Evolutionary conservation across 805 yeast genomes (phyloP).

Genomic region (Suhomyces prunicola): DNA sequence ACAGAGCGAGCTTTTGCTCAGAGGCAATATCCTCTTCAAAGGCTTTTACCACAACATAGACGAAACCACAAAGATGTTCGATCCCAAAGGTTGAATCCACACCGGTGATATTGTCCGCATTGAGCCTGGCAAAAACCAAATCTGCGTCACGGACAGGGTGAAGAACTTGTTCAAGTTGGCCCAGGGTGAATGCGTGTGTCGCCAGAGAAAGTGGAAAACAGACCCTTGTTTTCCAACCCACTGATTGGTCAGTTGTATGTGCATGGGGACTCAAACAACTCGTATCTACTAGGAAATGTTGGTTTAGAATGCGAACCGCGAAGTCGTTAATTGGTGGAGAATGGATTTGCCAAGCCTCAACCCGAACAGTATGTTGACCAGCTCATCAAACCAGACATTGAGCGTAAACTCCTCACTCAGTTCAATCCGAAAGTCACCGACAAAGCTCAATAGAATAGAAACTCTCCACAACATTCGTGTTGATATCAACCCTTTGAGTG

Average conservation of each 20-base stretch:
- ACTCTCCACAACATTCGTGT: constrained; percentile 29
- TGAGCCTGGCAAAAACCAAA: constrained; percentile 26
- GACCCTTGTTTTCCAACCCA: constrained; percentile 30
- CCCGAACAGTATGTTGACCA: constrained; percentile 15
- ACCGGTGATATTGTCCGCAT: constrained; percentile 52
- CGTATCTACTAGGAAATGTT: constrained; percentile 28
- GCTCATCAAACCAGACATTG: constrained; percentile 20
- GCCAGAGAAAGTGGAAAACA: constrained; percentile 39
- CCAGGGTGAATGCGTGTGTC: constrained; percentile 43
- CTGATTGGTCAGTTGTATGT: constrained; percentile 26
- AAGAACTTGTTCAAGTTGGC: constrained; percentile 45
- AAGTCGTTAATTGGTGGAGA: constrained; percentile 16
- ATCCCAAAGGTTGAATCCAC: constrained; percentile 51
- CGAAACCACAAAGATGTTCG: constrained; percentile 46
- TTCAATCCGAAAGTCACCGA: constrained; percentile 23
- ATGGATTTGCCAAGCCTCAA: constrained; percentile 13
- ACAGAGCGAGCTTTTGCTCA: constrained; percentile 53
- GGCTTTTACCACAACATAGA: constrained; percentile 48
- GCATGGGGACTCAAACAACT: constrained; percentile 31
- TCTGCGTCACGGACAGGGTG: constrained; percentile 48
- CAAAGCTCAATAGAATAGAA: constrained; percentile 29
- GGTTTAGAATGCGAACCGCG: constrained; percentile 24
- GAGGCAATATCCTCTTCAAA: constrained; percentile 55
- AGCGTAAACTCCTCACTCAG: constrained; percentile 17
- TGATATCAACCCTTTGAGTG: constrained; percentile 29